Evolutionary conservation across 768 basidiomycete genomes (phyloP).

Genomic region (Lyophyllum semitale): DNA sequence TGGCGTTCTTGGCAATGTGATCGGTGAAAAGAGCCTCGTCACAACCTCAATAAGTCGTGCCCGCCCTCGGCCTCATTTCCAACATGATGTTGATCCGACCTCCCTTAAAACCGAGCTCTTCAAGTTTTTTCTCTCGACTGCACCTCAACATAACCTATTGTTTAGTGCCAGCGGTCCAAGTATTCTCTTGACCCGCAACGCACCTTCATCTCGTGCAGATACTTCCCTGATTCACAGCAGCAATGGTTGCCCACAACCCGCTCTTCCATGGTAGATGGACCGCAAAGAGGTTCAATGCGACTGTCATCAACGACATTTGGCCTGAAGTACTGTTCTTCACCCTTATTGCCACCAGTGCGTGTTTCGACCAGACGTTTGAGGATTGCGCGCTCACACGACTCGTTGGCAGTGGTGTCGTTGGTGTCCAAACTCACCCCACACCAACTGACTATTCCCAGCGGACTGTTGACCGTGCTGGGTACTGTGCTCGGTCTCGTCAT

Average conservation of each 20-base stretch:
- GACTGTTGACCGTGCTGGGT: conserved; percentile 70
- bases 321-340: conserved; percentile 65
- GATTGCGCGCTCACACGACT: not conserved
- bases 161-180: not conserved
- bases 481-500: conserved; percentile 73
- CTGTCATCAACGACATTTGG: conserved; percentile 69
- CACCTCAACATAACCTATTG: not conserved
- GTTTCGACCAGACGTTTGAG: not conserved
- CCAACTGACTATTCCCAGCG: conserved; percentile 52
- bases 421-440: conserved; percentile 51
- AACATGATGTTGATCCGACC: conserved; percentile 18
- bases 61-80: conserved; percentile 9
- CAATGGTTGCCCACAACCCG: conserved; percentile 47
- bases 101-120: conserved; percentile 3
- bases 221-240: not conserved
- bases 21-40: not conserved
- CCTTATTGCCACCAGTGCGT: conserved; percentile 54
- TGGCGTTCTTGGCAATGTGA: not conserved
- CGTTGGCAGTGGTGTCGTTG: conserved; percentile 51
- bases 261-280: conserved; percentile 50
- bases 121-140: not conserved
- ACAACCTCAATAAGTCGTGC: not conserved
- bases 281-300: conserved; percentile 53
- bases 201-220: not conserved
- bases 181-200: not conserved